A percentile compares a stretch with the other conserved stretches of the same genome.
Conservation (phyloP, 1,139 yeast genomes). For the Taphrina flavorubra region DNA sequence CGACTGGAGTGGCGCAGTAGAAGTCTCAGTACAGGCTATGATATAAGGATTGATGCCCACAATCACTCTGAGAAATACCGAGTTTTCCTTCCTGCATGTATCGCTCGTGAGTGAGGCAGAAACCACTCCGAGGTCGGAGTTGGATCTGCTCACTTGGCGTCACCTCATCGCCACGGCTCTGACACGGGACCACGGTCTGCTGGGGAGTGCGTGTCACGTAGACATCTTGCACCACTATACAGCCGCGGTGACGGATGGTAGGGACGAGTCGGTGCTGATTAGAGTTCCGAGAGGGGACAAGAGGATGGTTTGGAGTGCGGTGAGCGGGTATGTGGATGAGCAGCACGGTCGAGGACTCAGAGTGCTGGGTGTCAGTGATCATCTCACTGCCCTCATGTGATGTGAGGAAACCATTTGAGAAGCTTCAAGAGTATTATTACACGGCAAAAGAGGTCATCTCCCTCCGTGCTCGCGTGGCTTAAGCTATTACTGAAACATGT, state of each 20-base stretch:
- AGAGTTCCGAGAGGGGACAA: conserved; percentile 11
- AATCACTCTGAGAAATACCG: conserved; percentile 2
- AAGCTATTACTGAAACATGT: too few species aligned
- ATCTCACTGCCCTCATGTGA: conserved; percentile 24
- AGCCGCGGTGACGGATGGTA: neutral
- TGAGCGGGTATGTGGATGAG: conserved; percentile 16
- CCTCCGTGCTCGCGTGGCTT: too few species aligned
- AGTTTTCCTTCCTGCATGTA: conserved; percentile 7
- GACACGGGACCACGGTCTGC: conserved; percentile 23
- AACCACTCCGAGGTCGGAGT: neutral
- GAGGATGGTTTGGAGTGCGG: conserved; percentile 22
- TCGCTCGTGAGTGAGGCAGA: neutral
- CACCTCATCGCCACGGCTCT: conserved; percentile 14
- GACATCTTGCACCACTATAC: conserved; percentile 17
- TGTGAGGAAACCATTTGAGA: too few species aligned
- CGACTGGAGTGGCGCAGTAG: too few species aligned
- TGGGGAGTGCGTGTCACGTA: conserved; percentile 22
- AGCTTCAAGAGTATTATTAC: too few species aligned
- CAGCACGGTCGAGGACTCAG: conserved; percentile 13
- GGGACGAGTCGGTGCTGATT: conserved; percentile 10
- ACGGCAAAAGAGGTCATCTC: too few species aligned
- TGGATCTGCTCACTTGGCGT: conserved; percentile 23
- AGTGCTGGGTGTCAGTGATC: conserved; percentile 19
- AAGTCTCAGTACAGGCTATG: too few species aligned
- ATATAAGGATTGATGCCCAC: conserved; percentile 5